Base-by-base conservation (phyloP, 2,329 filamentous ascomycete genomes). In the Diaporthe longicolla region DNA sequence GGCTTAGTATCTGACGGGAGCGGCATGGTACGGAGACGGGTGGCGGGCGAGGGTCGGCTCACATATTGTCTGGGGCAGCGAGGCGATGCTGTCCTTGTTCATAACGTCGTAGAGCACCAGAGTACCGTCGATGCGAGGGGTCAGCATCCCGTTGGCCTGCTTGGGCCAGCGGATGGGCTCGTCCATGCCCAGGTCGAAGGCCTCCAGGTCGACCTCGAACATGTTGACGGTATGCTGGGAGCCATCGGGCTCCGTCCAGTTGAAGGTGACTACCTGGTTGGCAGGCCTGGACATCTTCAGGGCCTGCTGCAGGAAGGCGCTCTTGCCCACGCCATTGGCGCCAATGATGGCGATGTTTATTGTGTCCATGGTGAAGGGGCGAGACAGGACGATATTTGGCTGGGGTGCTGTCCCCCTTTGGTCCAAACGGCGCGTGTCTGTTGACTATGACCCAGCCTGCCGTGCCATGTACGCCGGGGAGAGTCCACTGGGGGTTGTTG, bases 21-120 rank as follows among this genome's bases (percentile, higher is more conserved):
- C 26, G 55, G 48, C 54, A 43, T 15, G 40, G 35, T 66, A 43
- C 37, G 57, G 11, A 70, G 37, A 29, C 58, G 50, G 21, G 54
- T 11, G 11, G 37, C 29, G 11, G 29, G 66, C 24, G 40, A 69
- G 17, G 58, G 43, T 21, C 57, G 74, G 90, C 93, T 90, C 88
- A 98, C 95, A 91, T 81, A 97, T 87, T 76, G 94, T 91, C 78
- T 93, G 90, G 54, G 94, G 92, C 71, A 98, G 87, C 75, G 93
- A 90, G 74, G 89, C 88, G 78, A 97, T 90, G 81, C 92, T 96
- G 75, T 92, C 90, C 78, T 91, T 89, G 81, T 94, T 93, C 82
- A 92, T 94, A 58, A 97, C 93, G 87, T 98, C 94, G 87, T 98
- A 98, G 65, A 98, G 86, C 74, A 96, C 90, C 78, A 98, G 85